phyloP scores from a whole-genome alignment of 176 grass and related monocot genomes.

The Oryza meridionalis region DNA sequence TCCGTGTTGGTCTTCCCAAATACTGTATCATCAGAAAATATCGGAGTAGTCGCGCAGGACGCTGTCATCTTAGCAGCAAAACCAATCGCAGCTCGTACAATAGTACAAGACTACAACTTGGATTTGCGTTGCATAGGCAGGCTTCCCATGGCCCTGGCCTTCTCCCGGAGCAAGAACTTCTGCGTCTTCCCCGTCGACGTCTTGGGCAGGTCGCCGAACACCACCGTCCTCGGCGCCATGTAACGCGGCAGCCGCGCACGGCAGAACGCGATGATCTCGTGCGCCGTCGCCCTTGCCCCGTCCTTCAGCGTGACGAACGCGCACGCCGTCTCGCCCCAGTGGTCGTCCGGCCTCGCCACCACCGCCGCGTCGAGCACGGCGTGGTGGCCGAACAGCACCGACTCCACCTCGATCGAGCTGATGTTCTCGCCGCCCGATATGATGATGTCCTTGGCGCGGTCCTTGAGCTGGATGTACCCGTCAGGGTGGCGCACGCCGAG shows the following conservation, averaged over 20 bases:
- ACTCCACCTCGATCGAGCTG: constrained; percentile 68
- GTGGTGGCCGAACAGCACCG: constrained; percentile 53
- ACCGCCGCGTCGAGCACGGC: constrained; percentile 58
- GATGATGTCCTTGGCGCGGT: constrained; percentile 62
- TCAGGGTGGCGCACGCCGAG: constrained; percentile 56
- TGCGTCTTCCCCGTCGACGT: constrained; percentile 70
- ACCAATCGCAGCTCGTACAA: not conserved
- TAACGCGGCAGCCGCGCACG: constrained; percentile 41
- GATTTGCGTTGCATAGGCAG: constrained; percentile 35
- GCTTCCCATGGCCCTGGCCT: constrained; percentile 65
- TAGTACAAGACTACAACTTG: constrained; percentile 35
- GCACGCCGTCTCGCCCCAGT: constrained; percentile 58
- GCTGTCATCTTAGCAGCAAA: not conserved
- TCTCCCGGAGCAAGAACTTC: constrained; percentile 63
- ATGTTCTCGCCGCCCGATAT: constrained; percentile 65
- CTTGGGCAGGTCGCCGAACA: constrained; percentile 66
- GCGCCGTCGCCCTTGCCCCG: not conserved
- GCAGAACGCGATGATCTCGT: constrained; percentile 54
- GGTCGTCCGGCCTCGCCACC: constrained; percentile 49
- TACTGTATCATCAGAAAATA: not conserved
- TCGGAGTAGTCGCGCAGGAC: no score
- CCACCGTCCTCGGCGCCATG: constrained; percentile 59
- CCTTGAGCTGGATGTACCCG: constrained; percentile 71
- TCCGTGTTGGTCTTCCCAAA: not conserved
- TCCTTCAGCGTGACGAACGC: constrained; percentile 64